Percentiles rank a stretch among this genome's conserved stretches.
Evolutionary conservation across 306 rosid genomes (phyloP).

Genomic region (Argentina anserina): DNA sequence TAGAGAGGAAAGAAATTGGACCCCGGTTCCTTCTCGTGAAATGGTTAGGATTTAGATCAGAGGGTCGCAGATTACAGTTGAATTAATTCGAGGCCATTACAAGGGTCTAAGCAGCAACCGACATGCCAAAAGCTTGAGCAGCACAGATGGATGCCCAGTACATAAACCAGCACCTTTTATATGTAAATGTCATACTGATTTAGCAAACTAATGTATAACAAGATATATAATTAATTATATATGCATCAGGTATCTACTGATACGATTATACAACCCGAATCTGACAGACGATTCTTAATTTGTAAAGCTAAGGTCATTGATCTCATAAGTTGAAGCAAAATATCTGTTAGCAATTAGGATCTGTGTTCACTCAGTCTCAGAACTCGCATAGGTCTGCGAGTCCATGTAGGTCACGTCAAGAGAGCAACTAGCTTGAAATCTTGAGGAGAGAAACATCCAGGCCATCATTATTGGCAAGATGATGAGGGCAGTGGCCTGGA

Average conservation of each 20-base stretch:
- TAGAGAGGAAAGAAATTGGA: background rate
- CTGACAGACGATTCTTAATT: background rate
- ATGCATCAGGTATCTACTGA: background rate
- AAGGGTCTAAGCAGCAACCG: background rate
- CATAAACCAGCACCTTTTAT: background rate
- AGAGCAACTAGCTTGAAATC: slow-evolving; percentile 21
- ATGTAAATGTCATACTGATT: background rate
- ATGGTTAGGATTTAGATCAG: background rate
- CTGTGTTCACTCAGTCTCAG: background rate
- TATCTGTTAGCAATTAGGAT: background rate
- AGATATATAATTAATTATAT: background rate
- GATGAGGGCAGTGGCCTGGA: slow-evolving; percentile 74
- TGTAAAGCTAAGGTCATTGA: slow-evolving; percentile 1
- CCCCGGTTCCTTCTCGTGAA: background rate
- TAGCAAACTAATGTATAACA: background rate
- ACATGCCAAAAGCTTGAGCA: background rate
- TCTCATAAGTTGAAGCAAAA: background rate
- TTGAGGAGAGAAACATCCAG: slow-evolving; percentile 66
- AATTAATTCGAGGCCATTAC: background rate
- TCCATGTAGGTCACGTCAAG: background rate
- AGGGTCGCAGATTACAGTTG: background rate
- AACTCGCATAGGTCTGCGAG: background rate
- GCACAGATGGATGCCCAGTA: background rate
- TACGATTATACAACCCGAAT: background rate
- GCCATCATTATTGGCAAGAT: slow-evolving; percentile 71